These are phyloP conservation scores for Ocimum tenuiflorum DNA, from an alignment of 257 asterid species.

Conservation along the genomic window DNA sequence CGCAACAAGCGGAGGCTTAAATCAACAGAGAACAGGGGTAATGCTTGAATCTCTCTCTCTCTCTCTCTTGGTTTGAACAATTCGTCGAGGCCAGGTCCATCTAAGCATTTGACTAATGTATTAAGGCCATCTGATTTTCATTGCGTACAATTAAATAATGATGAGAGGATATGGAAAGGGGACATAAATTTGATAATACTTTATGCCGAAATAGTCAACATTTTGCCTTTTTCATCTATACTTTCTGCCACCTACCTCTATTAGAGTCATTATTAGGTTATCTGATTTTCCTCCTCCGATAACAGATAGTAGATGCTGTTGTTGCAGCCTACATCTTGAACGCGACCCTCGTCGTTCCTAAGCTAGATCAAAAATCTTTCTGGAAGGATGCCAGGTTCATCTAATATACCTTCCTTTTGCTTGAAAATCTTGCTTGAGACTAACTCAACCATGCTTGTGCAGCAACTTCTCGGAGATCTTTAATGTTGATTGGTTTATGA, in stretches of 20 bases:
- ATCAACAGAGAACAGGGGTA: slow-evolving; percentile 93
- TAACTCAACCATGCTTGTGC: slow-evolving; percentile 18
- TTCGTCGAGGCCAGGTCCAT: background rate
- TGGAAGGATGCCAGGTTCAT: slow-evolving; percentile 73
- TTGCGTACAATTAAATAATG: background rate
- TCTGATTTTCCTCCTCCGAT: background rate
- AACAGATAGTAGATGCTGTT: slow-evolving; percentile 74
- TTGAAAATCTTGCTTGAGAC: background rate
- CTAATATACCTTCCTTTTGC: background rate
- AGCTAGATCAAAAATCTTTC: slow-evolving; percentile 59
- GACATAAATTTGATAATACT: background rate
- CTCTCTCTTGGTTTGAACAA: background rate
- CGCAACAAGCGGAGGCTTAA: slow-evolving; percentile 78
- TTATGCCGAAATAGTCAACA: background rate
- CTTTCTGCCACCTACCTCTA: background rate
- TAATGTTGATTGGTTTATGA: slow-evolving; percentile 49
- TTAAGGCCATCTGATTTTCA: background rate
- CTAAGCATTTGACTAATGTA: no score
- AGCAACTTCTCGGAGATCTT: slow-evolving; percentile 78
- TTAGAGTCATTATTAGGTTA: background rate
- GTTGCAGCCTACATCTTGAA: slow-evolving; percentile 73
- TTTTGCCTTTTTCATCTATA: background rate
- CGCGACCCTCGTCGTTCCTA: slow-evolving; percentile 64
- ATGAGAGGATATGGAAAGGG: background rate
- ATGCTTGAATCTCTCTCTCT: background rate